These are phyloP conservation scores for Gonium pectorale DNA, from an alignment of 139 green algal species.

Conservation along the genomic window DNA sequence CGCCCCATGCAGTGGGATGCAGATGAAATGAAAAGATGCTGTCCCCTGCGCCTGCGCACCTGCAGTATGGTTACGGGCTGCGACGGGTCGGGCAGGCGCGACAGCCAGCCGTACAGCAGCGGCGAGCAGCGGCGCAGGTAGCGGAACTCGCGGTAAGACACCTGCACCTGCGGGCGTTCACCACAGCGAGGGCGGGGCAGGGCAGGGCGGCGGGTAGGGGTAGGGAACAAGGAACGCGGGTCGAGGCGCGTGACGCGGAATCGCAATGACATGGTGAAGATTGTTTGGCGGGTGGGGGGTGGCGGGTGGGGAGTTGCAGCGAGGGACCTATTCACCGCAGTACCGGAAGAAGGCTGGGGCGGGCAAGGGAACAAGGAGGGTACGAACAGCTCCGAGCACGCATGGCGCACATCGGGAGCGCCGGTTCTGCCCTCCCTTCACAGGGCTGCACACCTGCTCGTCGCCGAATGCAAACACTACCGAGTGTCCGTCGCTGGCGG, in stretches of 20 bases:
- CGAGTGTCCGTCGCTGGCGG: not conserved
- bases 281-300: no score
- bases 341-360: no score
- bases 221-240: not conserved
- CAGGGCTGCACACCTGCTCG: conserved; percentile 4
- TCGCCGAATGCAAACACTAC: conserved; percentile 21
- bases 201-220: not conserved
- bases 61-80: conserved; percentile 5
- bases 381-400: no score
- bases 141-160: not conserved
- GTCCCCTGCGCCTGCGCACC: not conserved
- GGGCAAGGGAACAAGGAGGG: no score
- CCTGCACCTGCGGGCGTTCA: conserved; percentile 16
- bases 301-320: no score
- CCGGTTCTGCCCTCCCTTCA: no score
- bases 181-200: not conserved
- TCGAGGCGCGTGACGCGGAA: no score
- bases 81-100: not conserved
- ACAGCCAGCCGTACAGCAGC: conserved; percentile 40
- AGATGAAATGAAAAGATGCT: no score
- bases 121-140: conserved; percentile 21
- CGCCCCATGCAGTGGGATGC: no score
- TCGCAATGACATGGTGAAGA: no score
- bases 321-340: no score
- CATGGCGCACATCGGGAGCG: no score